Evolutionary conservation across 441 rosid genomes (phyloP).

Genomic region (Populus hybrid): DNA sequence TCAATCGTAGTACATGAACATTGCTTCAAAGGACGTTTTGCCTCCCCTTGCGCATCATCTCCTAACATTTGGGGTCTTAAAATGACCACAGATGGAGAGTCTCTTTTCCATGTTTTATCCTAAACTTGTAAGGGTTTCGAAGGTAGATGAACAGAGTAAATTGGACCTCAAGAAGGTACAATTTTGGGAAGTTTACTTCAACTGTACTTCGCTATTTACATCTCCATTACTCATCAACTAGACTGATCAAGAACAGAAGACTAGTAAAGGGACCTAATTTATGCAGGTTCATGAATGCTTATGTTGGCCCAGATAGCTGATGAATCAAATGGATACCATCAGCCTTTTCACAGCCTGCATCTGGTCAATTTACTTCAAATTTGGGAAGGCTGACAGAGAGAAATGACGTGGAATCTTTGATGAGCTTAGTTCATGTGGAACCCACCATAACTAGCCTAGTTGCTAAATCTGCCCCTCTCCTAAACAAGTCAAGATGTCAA

Average conservation of each 20-base stretch:
- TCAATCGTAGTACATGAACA: neutral
- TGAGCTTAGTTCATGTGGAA: neutral
- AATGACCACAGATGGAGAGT: neutral
- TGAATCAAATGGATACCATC: neutral
- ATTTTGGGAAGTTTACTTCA: neutral
- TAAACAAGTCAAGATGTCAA: too few relatives aligned
- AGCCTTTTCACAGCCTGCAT: neutral
- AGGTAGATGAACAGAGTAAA: neutral
- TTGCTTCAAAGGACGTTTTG: neutral
- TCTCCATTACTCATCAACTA: neutral
- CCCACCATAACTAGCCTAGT: neutral
- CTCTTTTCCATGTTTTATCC: neutral
- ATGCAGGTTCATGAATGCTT: neutral
- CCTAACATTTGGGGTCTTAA: neutral
- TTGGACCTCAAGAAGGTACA: neutral
- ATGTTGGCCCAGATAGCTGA: neutral
- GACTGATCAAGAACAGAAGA: neutral
- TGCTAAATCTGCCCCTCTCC: neutral
- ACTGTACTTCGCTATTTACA: neutral
- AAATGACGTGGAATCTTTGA: neutral
- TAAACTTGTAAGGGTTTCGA: neutral
- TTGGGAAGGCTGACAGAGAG: neutral
- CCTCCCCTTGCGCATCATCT: neutral
- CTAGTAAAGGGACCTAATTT: neutral
- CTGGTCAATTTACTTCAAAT: neutral